Conservation (phyloP, 2,329 filamentous ascomycete genomes). For the Aspergillus ochraceoroseus region DNA sequence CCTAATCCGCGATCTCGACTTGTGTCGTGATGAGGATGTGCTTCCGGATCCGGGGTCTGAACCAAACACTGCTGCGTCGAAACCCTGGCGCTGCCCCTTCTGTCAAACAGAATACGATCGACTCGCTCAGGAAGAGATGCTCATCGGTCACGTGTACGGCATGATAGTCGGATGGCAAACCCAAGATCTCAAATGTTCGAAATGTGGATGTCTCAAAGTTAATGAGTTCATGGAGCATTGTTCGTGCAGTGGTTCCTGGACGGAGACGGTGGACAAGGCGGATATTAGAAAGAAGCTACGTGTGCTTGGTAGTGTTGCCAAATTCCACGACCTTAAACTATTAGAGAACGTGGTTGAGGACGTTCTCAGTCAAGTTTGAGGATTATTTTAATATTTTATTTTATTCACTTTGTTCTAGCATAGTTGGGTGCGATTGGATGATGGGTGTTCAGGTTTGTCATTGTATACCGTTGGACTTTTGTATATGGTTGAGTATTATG, state of each 20-base stretch:
- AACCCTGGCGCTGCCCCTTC: constrained; percentile 68
- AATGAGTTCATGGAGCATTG: constrained; percentile 98
- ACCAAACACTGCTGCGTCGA: constrained; percentile 32
- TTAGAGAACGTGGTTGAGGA: constrained; percentile 68
- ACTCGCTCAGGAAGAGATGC: constrained; percentile 74
- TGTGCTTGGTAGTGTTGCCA: constrained; percentile 70
- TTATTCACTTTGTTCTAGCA: not conserved
- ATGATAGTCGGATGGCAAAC: constrained; percentile 74
- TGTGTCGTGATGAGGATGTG: constrained; percentile 84
- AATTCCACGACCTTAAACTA: constrained; percentile 77
- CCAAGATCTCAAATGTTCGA: constrained; percentile 84
- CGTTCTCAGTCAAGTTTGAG: constrained; percentile 48
- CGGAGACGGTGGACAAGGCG: constrained; percentile 61
- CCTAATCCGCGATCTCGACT: constrained; percentile 78
- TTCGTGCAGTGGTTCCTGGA: constrained; percentile 84
- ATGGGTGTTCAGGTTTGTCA: too few species aligned
- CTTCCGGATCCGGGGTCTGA: constrained; percentile 50
- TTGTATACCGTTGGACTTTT: too few species aligned
- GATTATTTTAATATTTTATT: not conserved
- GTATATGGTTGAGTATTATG: too few species aligned
- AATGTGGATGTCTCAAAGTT: constrained; percentile 60
- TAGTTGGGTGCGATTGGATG: too few species aligned
- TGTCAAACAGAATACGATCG: constrained; percentile 72
- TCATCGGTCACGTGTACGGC: constrained; percentile 72
- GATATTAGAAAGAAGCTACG: constrained; percentile 61